Percentiles rank a stretch among this genome's conserved stretches.
These are phyloP conservation scores for Westerdykella sp. DNA, from an alignment of 2,329 filamentous ascomycete species.

Conservation along the genomic window DNA sequence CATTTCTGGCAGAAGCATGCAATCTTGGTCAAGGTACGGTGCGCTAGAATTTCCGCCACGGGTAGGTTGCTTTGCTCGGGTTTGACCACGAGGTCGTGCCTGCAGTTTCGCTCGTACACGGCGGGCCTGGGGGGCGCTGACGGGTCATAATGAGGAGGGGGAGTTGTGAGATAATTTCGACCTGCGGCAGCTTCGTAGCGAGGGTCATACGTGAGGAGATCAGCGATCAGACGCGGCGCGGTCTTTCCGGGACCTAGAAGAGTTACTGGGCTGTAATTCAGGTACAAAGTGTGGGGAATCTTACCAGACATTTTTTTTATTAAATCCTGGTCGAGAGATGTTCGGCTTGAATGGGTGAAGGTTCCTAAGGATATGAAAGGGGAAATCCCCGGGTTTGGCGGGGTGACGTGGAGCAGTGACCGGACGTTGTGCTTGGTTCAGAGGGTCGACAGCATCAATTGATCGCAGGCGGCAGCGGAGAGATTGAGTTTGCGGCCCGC, in stretches of 20 bases:
- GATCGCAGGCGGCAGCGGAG: slow-evolving; percentile 8
- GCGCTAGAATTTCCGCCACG: slow-evolving; percentile 32
- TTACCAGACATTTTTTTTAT: too few species aligned
- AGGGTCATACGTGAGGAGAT: slow-evolving; percentile 49
- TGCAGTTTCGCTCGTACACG: slow-evolving; percentile 45
- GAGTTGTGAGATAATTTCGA: slow-evolving; percentile 53
- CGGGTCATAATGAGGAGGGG: slow-evolving; percentile 49
- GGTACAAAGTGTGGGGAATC: too few species aligned
- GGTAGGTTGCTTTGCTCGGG: slow-evolving; percentile 48
- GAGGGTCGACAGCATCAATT: slow-evolving; percentile 2
- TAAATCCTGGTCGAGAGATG: too few species aligned
- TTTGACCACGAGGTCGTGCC: slow-evolving; percentile 56
- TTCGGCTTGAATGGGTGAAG: too few species aligned
- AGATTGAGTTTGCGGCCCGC: slow-evolving; percentile 1
- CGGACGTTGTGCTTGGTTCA: too few species aligned
- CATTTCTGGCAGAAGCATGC: slow-evolving; percentile 58
- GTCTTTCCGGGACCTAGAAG: slow-evolving; percentile 38
- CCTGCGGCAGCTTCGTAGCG: slow-evolving; percentile 40
- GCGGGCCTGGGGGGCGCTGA: slow-evolving; percentile 26
- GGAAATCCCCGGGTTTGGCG: background rate
- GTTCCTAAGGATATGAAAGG: too few species aligned
- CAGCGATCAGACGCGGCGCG: slow-evolving; percentile 46
- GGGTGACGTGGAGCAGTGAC: too few species aligned
- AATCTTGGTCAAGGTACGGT: slow-evolving; percentile 47
- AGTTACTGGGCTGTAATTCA: too few species aligned